Evolutionary conservation across 2,329 filamentous ascomycete genomes (phyloP).

Genomic region (Ophiostoma novo-ulmi): DNA sequence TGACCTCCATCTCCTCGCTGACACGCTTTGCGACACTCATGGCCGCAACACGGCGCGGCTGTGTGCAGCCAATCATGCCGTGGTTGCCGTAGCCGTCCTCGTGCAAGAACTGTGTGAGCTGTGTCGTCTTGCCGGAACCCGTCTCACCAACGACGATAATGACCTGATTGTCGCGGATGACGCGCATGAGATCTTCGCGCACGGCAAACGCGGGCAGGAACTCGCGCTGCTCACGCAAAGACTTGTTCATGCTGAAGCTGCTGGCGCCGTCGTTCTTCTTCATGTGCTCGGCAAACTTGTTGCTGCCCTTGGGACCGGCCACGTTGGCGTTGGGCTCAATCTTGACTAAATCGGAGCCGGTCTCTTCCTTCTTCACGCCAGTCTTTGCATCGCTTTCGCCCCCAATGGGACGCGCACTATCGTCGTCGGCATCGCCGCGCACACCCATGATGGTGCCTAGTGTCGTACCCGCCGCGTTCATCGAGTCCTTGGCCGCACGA

Average conservation of each 20-base stretch:
- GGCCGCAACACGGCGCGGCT: constrained; percentile 90
- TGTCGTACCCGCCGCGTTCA: constrained; percentile 84
- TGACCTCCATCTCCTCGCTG: constrained; percentile 95
- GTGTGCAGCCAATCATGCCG: constrained; percentile 93
- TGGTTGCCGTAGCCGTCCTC: constrained; percentile 87
- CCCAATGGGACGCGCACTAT: constrained; percentile 75
- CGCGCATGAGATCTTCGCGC: constrained; percentile 81
- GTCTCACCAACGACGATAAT: constrained; percentile 96
- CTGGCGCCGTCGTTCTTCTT: constrained; percentile 83
- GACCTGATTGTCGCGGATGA: constrained; percentile 95
- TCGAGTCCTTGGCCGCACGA: constrained; percentile 90
- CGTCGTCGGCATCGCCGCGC: constrained; percentile 90
- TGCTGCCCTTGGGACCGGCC: constrained; percentile 12
- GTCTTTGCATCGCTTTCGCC: constrained; percentile 54
- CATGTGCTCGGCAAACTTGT: constrained; percentile 84
- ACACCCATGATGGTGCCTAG: constrained; percentile 94
- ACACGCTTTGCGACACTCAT: constrained; percentile 99
- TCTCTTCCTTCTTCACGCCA: constrained; percentile 46
- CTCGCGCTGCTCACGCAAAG: constrained; percentile 82
- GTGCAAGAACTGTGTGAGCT: constrained; percentile 90
- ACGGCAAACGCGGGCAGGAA: constrained; percentile 95
- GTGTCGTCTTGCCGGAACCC: constrained; percentile 94
- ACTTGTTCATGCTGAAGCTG: constrained; percentile 89
- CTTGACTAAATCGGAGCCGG: constrained; percentile 28
- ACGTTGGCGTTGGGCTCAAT: not conserved